Conservation (phyloP, 2,329 filamentous ascomycete species). For the Rhexocercosporidium sp. region DNA sequence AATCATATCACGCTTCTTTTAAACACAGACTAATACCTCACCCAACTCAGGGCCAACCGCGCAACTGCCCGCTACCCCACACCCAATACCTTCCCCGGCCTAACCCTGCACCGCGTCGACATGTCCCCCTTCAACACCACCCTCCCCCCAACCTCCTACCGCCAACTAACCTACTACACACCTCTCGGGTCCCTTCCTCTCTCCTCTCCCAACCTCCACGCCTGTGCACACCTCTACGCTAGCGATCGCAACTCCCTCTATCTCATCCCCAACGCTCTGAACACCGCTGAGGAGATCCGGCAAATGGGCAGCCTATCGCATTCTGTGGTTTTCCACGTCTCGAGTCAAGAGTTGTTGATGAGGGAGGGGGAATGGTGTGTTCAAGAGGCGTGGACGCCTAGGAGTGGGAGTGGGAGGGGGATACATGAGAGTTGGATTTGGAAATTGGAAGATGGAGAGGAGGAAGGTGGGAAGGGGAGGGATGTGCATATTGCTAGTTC, state of each 20-base stretch:
- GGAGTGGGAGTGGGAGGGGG: slow-evolving; percentile 50
- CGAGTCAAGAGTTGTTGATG: slow-evolving; percentile 47
- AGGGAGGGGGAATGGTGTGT: slow-evolving; percentile 49
- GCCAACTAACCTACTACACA: slow-evolving; percentile 53
- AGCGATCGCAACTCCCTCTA: slow-evolving; percentile 60
- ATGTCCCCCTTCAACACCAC: slow-evolving; percentile 54
- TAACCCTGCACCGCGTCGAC: slow-evolving; percentile 57
- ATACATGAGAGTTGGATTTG: slow-evolving; percentile 54
- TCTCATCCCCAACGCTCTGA: slow-evolving; percentile 55
- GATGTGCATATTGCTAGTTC: slow-evolving; percentile 52
- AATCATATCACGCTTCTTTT: not conserved
- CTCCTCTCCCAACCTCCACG: slow-evolving; percentile 57
- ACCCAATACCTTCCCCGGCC: slow-evolving; percentile 32
- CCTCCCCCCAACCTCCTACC: slow-evolving; percentile 37
- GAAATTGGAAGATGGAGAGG: slow-evolving; percentile 22
- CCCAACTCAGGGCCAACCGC: slow-evolving; percentile 8
- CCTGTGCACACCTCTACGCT: slow-evolving; percentile 61
- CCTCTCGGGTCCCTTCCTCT: slow-evolving; percentile 48
- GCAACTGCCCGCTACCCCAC: slow-evolving; percentile 13
- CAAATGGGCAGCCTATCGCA: slow-evolving; percentile 54
- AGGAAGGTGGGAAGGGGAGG: slow-evolving; percentile 14
- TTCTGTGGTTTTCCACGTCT: slow-evolving; percentile 53
- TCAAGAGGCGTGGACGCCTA: slow-evolving; percentile 53
- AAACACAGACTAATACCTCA: not conserved
- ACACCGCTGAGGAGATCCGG: slow-evolving; percentile 45